Conservation (phyloP, 2,329 filamentous ascomycete genomes). For the Juglanconis oblonga region DNA sequence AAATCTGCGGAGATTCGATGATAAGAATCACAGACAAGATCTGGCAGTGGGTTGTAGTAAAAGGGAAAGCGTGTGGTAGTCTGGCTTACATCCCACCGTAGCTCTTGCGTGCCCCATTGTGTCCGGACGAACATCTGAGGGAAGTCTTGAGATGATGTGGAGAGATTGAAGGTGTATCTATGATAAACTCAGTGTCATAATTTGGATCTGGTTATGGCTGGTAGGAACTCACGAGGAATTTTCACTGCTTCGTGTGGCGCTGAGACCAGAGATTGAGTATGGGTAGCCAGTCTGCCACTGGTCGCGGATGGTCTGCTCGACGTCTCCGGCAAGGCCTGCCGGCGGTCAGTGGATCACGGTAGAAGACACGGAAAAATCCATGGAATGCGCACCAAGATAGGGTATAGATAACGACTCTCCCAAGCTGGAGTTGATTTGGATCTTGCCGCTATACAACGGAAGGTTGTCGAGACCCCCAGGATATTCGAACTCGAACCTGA, state of each 20-base stretch:
- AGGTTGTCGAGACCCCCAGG: slow-evolving; percentile 27
- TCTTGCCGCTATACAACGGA: slow-evolving; percentile 33
- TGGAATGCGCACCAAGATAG: slow-evolving; percentile 26
- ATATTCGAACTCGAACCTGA: slow-evolving; percentile 22
- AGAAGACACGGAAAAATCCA: not conserved
- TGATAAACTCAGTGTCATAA: not conserved
- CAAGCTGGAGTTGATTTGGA: slow-evolving; percentile 29
- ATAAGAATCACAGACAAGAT: not conserved
- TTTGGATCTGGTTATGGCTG: no score
- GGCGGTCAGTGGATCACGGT: not conserved
- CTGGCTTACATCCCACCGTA: slow-evolving; percentile 26
- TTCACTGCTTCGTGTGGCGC: not conserved
- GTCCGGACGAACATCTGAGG: slow-evolving; percentile 21
- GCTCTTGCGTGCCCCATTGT: slow-evolving; percentile 24
- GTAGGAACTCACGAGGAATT: slow-evolving; percentile 20
- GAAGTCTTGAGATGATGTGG: slow-evolving; percentile 23
- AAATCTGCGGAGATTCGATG: slow-evolving; percentile 19
- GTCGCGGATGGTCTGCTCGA: not conserved
- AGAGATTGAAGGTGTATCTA: slow-evolving; percentile 27
- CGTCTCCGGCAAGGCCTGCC: not conserved
- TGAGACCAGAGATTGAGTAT: slow-evolving; percentile 9
- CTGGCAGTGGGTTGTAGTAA: not conserved
- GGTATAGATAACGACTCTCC: slow-evolving; percentile 31
- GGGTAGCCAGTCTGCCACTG: slow-evolving; percentile 15
- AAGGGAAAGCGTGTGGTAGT: no score